A percentile compares a stretch with the other conserved stretches of the same genome.
These are phyloP conservation scores for Macrolepiota dolichaula DNA, from an alignment of 768 basidiomycete species.

Conservation along the genomic window DNA sequence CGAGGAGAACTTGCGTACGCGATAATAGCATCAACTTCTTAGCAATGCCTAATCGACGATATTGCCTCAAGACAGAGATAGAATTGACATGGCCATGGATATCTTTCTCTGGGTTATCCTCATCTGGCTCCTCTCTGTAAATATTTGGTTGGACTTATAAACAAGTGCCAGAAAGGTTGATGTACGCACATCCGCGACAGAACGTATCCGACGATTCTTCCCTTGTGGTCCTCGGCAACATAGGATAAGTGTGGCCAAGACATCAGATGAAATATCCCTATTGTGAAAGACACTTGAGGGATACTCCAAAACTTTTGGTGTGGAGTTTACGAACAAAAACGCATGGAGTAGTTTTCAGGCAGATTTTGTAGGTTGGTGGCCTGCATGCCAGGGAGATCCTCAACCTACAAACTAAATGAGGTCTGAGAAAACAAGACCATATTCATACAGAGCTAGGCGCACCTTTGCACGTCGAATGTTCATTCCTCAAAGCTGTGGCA, in stretches of 20 bases:
- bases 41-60: conserved; percentile 87
- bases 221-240: conserved; percentile 87
- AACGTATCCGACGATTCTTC: conserved; percentile 91
- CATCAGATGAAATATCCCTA: conserved; percentile 86
- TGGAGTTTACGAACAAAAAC: conserved; percentile 52
- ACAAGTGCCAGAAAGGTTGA: background rate
- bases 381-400: conserved; percentile 91
- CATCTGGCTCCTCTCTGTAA: conserved; percentile 33
- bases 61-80: conserved; percentile 89
- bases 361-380: conserved; percentile 91
- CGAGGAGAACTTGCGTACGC: conserved; percentile 52
- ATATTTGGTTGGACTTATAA: background rate
- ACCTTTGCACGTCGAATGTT: conserved; percentile 51
- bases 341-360: conserved; percentile 88
- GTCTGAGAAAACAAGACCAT: conserved; percentile 15
- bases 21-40: conserved; percentile 93
- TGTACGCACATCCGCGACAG: conserved; percentile 85
- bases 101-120: conserved; percentile 56
- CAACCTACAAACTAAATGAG: conserved; percentile 50
- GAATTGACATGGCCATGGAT: conserved; percentile 94
- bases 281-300: background rate
- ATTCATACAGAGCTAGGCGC: conserved; percentile 16
- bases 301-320: background rate
- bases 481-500: conserved; percentile 24
- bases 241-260: conserved; percentile 94